Percentiles rank a stretch among this genome's conserved stretches.
phyloP scores from a whole-genome alignment of 2,329 filamentous ascomycete species.

The Penicillium corylophilum region DNA sequence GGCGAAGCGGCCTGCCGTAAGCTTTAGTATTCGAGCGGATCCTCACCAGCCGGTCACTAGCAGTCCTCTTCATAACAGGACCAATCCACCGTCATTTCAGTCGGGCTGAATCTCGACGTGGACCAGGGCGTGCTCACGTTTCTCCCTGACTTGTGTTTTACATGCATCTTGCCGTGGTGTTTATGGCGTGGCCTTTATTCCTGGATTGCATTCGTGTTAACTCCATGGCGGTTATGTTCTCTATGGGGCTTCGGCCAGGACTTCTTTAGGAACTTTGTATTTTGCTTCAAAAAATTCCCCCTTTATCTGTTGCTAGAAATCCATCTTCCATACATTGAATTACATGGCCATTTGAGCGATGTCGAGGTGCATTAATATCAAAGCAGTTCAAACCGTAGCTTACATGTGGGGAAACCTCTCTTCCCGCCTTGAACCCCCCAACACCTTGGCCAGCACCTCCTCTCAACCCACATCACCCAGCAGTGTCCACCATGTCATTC shows the following conservation, averaged over 20 bases:
- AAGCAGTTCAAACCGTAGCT: not conserved
- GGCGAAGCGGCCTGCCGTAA: constrained; percentile 34
- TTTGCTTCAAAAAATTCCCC: not conserved
- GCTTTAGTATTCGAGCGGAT: constrained; percentile 21
- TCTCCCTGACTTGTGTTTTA: not conserved
- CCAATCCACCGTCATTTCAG: constrained; percentile 18
- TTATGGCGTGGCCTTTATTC: constrained; percentile 11
- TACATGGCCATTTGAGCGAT: not conserved
- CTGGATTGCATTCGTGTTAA: constrained; percentile 1
- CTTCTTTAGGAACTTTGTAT: not conserved
- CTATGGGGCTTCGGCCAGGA: not conserved
- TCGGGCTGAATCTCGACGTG: constrained; percentile 7
- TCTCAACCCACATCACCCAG: not conserved
- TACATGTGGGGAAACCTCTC: not conserved
- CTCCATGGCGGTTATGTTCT: constrained; percentile 2
- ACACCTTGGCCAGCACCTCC: not conserved
- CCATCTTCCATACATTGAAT: not conserved
- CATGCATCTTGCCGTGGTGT: constrained; percentile 21
- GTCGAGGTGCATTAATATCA: not conserved
- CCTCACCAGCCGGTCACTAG: constrained; percentile 21
- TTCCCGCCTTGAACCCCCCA: not conserved
- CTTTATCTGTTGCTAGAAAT: not conserved
- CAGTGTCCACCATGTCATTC: constrained; percentile 63
- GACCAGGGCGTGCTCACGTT: not conserved
- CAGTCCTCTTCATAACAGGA: constrained; percentile 21